Conservation (phyloP, 768 basidiomycete genomes). For the Russula vinacea region DNA sequence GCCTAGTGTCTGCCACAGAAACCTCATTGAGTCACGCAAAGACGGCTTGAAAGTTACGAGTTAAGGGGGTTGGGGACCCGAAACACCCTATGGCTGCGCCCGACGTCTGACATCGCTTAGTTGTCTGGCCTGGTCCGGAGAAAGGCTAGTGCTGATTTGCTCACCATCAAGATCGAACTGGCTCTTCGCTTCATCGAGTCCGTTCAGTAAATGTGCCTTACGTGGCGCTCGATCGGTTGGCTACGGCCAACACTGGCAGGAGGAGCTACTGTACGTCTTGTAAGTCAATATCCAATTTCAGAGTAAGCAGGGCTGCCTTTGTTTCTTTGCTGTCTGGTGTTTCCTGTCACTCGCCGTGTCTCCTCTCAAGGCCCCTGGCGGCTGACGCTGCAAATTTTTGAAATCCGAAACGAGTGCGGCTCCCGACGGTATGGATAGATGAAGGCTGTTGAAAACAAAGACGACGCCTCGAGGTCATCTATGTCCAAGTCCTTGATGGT, state of each 20-base stretch:
- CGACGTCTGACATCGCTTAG: slow-evolving; percentile 6
- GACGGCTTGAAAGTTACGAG: slow-evolving; percentile 1
- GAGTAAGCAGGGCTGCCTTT: background rate
- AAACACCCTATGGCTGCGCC: background rate
- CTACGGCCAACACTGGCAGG: background rate
- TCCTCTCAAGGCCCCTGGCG: no score
- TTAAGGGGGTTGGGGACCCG: slow-evolving; percentile 9
- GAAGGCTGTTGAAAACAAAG: background rate
- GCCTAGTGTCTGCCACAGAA: background rate
- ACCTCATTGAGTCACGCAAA: slow-evolving; percentile 6
- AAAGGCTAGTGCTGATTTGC: slow-evolving; percentile 5
- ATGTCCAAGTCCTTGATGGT: background rate
- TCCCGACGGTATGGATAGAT: no score
- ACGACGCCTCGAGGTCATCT: background rate
- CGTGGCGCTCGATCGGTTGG: slow-evolving; percentile 2
- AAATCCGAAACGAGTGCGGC: background rate
- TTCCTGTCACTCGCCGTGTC: background rate
- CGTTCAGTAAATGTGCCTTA: background rate
- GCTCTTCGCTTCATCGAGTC: background rate
- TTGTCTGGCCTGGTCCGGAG: background rate
- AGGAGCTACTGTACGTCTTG: background rate
- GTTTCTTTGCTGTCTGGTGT: background rate
- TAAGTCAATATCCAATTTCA: background rate
- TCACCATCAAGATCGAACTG: background rate
- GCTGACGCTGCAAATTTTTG: background rate